Evolutionary conservation across 2,329 filamentous ascomycete species (phyloP), one percentile per base, ranked within the genome.

Genomic region (Fusarium algeriense): DNA sequence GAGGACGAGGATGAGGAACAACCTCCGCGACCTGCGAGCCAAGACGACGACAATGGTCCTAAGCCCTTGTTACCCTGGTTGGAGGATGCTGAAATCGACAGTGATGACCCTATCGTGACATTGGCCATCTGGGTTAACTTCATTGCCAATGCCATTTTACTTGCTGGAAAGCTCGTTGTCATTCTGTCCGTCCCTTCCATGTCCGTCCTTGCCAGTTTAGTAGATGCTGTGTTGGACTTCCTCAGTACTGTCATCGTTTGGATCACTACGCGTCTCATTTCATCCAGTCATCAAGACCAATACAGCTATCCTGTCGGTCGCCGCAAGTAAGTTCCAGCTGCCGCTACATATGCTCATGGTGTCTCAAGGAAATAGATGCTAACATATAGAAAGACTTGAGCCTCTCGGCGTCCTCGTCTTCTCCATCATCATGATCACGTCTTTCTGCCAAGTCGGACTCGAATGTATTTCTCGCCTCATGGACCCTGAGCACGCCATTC

Each of bases 91-190:
- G 87, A 88, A 26, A 74, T 94, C 5, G 92, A 94, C 76, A 93
- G 91, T 69, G 86, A 90, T 50, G 91, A 91, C 64, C 89, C 88
- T 19, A 89, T 97, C 52, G 94, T 98, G 52, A 92, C 90, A n/a
- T 78, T 96, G 23, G 95, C 95, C 44, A 96, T 98, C 76, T 95
- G 94, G 80, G 83, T 97, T 80, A 97, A 97, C 78, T 88, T 97
- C 52, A 82, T 88, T 26, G 94, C 94, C 64, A 97, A 97, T 78
- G 85, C 89, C 5, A 83, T 93, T 45, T 85, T 97, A 4, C 86
- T 97, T 6, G 87, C 87, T 10, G 89, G 93, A 66, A 97, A 97
- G 80, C 88, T 94, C 54, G 87, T 88, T 41, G 93, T 96, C 55
- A 90, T 95, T 43, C 78, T 93, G 37, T 88, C 93, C 55, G 94